These are phyloP conservation scores for Camillea tinctor DNA, from an alignment of 2,329 filamentous ascomycete genomes.

Conservation along the genomic window DNA sequence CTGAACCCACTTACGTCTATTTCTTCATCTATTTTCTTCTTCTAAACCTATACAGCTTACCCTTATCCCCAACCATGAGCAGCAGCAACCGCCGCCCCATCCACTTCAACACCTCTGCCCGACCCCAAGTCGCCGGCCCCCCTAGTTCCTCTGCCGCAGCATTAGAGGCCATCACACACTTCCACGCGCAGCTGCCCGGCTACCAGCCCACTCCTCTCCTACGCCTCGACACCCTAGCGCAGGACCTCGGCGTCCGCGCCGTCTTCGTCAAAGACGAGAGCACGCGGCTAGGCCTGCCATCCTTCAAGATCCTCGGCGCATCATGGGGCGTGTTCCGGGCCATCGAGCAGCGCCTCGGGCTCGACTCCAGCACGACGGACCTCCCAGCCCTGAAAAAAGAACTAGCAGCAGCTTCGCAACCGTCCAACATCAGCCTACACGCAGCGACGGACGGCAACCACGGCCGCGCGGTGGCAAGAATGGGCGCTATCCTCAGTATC, in stretches of 20 bases:
- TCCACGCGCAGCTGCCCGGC: neutral
- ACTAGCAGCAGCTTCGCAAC: slow-evolving; percentile 25
- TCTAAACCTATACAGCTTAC: too few species aligned
- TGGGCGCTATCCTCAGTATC: slow-evolving; percentile 59
- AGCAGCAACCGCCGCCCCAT: neutral
- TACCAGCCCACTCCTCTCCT: neutral
- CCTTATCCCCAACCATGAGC: neutral
- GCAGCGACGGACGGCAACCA: slow-evolving; percentile 76
- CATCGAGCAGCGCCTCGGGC: slow-evolving; percentile 42
- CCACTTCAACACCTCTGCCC: neutral
- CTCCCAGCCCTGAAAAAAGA: slow-evolving; percentile 20
- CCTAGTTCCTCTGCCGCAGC: neutral
- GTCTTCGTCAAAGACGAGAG: slow-evolving; percentile 73
- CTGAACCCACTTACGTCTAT: neutral
- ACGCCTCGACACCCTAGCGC: slow-evolving; percentile 43
- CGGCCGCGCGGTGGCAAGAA: slow-evolving; percentile 69
- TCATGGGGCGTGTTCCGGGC: slow-evolving; percentile 69
- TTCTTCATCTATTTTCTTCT: neutral
- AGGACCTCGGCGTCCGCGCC: slow-evolving; percentile 53
- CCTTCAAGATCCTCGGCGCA: slow-evolving; percentile 80
- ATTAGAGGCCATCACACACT: neutral
- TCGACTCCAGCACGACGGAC: slow-evolving; percentile 29
- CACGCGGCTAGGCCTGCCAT: slow-evolving; percentile 63
- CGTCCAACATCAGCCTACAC: slow-evolving; percentile 40
- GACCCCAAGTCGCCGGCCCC: neutral